These are phyloP conservation scores for Mucor indicus DNA, from an alignment of 371 early-diverging fungal species.

Conservation along the genomic window DNA sequence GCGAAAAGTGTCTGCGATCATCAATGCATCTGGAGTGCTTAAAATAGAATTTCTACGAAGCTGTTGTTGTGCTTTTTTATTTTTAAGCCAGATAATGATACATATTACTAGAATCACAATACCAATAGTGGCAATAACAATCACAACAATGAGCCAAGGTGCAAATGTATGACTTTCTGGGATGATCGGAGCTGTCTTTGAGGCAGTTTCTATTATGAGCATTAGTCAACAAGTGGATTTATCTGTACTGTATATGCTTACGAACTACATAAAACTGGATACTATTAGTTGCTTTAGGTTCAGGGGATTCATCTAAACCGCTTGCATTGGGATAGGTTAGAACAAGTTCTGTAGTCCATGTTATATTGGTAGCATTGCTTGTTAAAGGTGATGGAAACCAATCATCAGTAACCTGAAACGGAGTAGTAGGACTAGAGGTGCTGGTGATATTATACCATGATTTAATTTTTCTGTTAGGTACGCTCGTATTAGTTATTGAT, in stretches of 20 bases:
- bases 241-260: constrained; percentile 1
- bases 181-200: neutral
- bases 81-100: constrained; percentile 17
- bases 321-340: neutral
- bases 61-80: neutral
- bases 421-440: neutral
- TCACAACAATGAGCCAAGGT: constrained; percentile 22
- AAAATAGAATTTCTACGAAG: constrained; percentile 7
- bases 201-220: constrained; percentile 10
- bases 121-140: constrained; percentile 12
- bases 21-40: constrained; percentile 16
- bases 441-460: constrained; percentile 13
- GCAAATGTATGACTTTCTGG: neutral
- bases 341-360: constrained; percentile 7
- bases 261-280: constrained; percentile 7
- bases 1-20: constrained; percentile 18
- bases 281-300: too few species aligned
- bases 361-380: constrained; percentile 4
- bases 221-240: too few species aligned
- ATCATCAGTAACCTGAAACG: constrained; percentile 16
- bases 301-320: neutral
- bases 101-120: constrained; percentile 8
- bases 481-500: neutral
- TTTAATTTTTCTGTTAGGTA: constrained; percentile 3
- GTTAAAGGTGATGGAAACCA: constrained; percentile 22